Evolutionary conservation across 2,329 filamentous ascomycete genomes (phyloP).

Genomic region (Remersonia thermophila): DNA sequence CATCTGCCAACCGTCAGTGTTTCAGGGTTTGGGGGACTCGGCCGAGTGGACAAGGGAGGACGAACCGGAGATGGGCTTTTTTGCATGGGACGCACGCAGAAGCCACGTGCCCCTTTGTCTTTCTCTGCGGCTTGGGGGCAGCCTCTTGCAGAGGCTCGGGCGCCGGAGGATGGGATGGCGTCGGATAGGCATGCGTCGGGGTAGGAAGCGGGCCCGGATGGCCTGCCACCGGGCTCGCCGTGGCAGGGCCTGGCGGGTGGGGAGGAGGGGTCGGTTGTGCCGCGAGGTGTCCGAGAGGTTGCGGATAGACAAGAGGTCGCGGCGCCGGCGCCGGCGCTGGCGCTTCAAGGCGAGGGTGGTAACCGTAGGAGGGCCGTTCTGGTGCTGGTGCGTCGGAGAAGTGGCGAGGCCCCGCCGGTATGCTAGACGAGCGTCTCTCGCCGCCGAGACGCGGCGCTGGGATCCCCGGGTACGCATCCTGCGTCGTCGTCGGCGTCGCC

Average conservation of each 20-base stretch:
- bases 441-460: no score
- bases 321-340: conserved; percentile 22
- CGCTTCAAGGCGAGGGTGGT: conserved; percentile 28
- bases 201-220: conserved; percentile 24
- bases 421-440: conserved; percentile 15
- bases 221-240: conserved; percentile 2
- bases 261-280: conserved; percentile 18
- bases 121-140: conserved; percentile 50
- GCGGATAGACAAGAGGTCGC: conserved; percentile 23
- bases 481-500: conserved; percentile 27
- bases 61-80: conserved; percentile 60
- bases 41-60: conserved; percentile 3
- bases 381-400: conserved; percentile 26
- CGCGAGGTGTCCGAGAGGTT: conserved; percentile 20
- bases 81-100: conserved; percentile 81
- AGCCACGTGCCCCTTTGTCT: conserved; percentile 70
- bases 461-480: no score
- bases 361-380: conserved; percentile 30
- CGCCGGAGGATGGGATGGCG: conserved; percentile 16
- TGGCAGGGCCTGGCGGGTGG: conserved; percentile 15
- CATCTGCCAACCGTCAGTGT: conserved; percentile 36
- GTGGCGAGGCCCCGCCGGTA: conserved; percentile 17
- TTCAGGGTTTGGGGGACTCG: conserved; percentile 1
- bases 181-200: conserved; percentile 21
- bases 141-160: conserved; percentile 36